Conservation (phyloP, 768 basidiomycete species). For the Naematelia aurantialba region DNA sequence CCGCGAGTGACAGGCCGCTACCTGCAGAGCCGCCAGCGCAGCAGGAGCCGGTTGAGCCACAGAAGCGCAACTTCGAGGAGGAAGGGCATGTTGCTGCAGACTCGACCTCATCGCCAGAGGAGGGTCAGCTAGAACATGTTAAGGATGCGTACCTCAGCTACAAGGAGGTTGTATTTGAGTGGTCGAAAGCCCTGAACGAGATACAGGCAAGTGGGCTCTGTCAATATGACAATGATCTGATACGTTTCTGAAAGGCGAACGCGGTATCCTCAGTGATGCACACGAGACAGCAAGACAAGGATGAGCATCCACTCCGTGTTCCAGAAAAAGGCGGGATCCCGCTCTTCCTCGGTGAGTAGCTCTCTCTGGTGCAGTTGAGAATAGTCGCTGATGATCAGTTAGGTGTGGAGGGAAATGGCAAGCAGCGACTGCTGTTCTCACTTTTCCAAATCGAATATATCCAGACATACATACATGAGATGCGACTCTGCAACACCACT, state of each 20-base stretch:
- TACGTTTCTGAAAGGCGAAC: constrained; percentile 17
- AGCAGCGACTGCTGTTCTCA: constrained; percentile 25
- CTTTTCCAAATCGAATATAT: constrained; percentile 45
- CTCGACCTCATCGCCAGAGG: too few species aligned
- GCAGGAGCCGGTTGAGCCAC: too few species aligned
- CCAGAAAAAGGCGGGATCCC: constrained; percentile 22
- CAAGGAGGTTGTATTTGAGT: constrained; percentile 33
- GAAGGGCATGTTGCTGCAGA: too few species aligned
- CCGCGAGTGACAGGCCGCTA: too few species aligned
- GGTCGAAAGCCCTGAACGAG: constrained; percentile 29
- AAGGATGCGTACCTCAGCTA: constrained; percentile 33
- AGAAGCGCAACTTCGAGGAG: too few species aligned
- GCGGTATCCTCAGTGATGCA: constrained; percentile 34
- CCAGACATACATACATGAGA: constrained; percentile 42
- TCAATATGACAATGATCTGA: neutral
- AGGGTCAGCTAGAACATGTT: constrained; percentile 22
- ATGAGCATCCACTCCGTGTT: constrained; percentile 34
- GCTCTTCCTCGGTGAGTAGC: constrained; percentile 35
- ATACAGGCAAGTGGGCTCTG: constrained; percentile 26
- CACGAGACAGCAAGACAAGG: constrained; percentile 16
- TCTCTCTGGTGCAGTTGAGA: neutral
- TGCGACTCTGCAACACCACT: constrained; percentile 29
- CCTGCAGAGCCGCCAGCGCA: too few species aligned
- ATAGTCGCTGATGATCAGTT: neutral
- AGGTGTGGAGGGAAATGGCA: constrained; percentile 17